Evolutionary conservation across 345 rosid genomes (phyloP).

Genomic region (Alliaria petiolata): DNA sequence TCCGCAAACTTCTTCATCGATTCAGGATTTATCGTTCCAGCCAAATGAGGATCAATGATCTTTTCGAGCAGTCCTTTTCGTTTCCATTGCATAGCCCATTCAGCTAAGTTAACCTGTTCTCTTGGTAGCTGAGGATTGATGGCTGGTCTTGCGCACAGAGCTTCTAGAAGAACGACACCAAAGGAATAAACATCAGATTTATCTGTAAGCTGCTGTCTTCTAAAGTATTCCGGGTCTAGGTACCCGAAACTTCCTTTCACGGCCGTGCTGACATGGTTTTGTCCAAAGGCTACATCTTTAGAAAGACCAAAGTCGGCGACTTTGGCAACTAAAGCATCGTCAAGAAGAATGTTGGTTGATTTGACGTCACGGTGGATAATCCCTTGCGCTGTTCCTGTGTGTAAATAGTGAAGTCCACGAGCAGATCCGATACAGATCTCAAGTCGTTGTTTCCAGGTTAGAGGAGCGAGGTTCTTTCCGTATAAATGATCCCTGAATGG

Average conservation of each 20-base stretch:
- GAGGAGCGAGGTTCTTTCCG: constrained; percentile 57
- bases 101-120: constrained; percentile 68
- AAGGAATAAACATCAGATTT: constrained; percentile 71
- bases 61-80: constrained; percentile 42
- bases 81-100: constrained; percentile 64
- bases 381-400: constrained; percentile 90
- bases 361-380: constrained; percentile 87
- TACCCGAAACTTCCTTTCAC: constrained; percentile 58
- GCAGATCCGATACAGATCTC: constrained; percentile 81
- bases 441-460: constrained; percentile 75
- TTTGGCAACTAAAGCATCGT: constrained; percentile 72
- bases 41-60: constrained; percentile 49
- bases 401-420: constrained; percentile 77
- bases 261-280: constrained; percentile 55
- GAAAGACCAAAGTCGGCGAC: constrained; percentile 84
- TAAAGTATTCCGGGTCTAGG: constrained; percentile 63
- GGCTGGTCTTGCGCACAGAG: constrained; percentile 64
- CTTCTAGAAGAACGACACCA: constrained; percentile 64
- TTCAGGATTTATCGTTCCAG: constrained; percentile 48
- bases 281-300: constrained; percentile 69
- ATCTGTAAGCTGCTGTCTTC: constrained; percentile 60
- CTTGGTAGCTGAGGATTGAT: constrained; percentile 57
- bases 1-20: constrained; percentile 51
- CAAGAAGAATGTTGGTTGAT: constrained; percentile 76
- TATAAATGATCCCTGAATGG: constrained; percentile 75